These are phyloP conservation scores for Bretschneidera sinensis DNA, from an alignment of 345 rosid species.

Conservation along the genomic window DNA sequence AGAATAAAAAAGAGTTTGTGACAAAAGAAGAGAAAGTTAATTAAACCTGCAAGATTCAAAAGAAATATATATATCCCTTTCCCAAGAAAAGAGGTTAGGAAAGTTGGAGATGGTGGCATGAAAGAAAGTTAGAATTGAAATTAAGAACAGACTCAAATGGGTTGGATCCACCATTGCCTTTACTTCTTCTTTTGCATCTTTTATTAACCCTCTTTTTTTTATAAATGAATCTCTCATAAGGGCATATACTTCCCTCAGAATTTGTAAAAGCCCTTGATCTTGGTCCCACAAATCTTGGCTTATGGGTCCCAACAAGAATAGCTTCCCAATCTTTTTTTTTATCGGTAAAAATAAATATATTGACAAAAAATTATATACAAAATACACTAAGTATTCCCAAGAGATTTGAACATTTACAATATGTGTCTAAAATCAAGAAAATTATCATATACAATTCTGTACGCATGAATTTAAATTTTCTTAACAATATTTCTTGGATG, in stretches of 20 bases:
- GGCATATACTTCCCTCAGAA: conserved; percentile 30
- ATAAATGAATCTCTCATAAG: conserved; percentile 2
- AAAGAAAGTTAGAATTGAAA: neutral
- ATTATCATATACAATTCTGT: too few relatives aligned
- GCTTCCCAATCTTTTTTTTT: neutral
- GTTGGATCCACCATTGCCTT: conserved; percentile 36
- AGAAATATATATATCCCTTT: conserved; percentile 12
- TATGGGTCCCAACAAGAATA: conserved; percentile 17
- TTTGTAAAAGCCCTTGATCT: conserved; percentile 25
- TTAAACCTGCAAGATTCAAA: neutral
- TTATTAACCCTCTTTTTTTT: neutral
- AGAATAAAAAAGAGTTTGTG: conserved; percentile 8
- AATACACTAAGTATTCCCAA: too few relatives aligned
- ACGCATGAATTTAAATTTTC: too few relatives aligned
- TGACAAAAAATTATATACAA: too few relatives aligned
- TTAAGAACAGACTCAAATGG: conserved; percentile 37
- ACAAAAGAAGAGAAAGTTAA: conserved; percentile 32
- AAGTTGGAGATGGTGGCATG: conserved; percentile 17
- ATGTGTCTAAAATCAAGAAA: too few relatives aligned
- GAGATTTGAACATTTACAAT: too few relatives aligned
- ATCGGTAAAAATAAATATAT: too few relatives aligned
- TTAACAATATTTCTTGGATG: too few relatives aligned
- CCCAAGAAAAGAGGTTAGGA: conserved; percentile 3
- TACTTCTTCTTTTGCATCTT: conserved; percentile 8
- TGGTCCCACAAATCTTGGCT: conserved; percentile 35